Conservation (phyloP, 352 stramenopile genomes). For the Phytophthora hybrid region DNA sequence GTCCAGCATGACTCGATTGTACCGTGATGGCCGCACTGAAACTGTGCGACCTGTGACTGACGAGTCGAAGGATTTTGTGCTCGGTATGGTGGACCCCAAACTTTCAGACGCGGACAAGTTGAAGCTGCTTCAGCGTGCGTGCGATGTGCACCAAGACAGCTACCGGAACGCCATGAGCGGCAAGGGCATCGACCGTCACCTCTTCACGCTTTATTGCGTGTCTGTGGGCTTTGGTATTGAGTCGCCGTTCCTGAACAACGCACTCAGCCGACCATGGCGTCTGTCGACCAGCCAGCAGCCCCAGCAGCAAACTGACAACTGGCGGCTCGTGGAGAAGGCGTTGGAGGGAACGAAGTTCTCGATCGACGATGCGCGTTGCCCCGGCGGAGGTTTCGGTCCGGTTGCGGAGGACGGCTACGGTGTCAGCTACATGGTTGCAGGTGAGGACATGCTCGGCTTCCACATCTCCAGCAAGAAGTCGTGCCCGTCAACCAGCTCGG, state of each 20-base stretch:
- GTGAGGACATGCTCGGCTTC: slow-evolving; percentile 91
- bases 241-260: slow-evolving; percentile 90
- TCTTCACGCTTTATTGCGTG: slow-evolving; percentile 96
- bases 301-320: slow-evolving; percentile 89
- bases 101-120: slow-evolving; percentile 80
- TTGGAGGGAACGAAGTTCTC: slow-evolving; percentile 63
- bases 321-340: slow-evolving; percentile 74
- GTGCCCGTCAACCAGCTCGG: slow-evolving; percentile 73
- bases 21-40: slow-evolving; percentile 96
- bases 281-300: slow-evolving; percentile 92
- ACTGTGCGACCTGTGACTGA: slow-evolving; percentile 92
- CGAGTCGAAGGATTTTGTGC: slow-evolving; percentile 92
- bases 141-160: slow-evolving; percentile 91
- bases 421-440: slow-evolving; percentile 92
- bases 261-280: slow-evolving; percentile 85
- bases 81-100: slow-evolving; percentile 83
- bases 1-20: slow-evolving; percentile 96
- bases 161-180: slow-evolving; percentile 92
- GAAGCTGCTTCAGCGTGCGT: slow-evolving; percentile 88
- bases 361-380: slow-evolving; percentile 69
- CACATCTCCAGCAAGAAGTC: slow-evolving; percentile 92
- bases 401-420: slow-evolving; percentile 92
- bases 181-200: slow-evolving; percentile 94
- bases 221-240: slow-evolving; percentile 89
- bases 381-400: slow-evolving; percentile 90